phyloP scores from a whole-genome alignment of 2,329 filamentous ascomycete genomes.

The Emydomyces testavorans region DNA sequence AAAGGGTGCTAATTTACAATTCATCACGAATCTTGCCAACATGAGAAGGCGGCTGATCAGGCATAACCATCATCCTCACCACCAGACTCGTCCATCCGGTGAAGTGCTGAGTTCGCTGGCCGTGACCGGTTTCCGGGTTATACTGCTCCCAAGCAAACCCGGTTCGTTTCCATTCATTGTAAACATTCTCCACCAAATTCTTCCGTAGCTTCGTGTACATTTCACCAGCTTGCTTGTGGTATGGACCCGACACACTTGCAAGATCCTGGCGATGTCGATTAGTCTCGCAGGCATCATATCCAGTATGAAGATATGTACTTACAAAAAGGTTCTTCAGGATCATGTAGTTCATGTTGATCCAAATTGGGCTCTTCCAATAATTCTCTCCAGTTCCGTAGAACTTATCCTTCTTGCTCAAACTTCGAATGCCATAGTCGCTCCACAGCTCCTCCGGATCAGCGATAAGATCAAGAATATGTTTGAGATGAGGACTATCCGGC shows the following conservation, averaged over 20 bases:
- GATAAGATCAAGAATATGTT: conserved; percentile 64
- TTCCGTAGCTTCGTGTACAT: conserved; percentile 66
- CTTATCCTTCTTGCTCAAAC: conserved; percentile 69
- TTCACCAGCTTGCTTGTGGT: conserved; percentile 54
- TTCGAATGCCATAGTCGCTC: conserved; percentile 77
- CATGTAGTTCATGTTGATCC: conserved; percentile 95
- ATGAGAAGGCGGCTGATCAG: no score
- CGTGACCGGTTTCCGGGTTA: conserved; percentile 78
- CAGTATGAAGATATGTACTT: conserved; percentile 33
- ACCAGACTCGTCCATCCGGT: conserved; percentile 98
- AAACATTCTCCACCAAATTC: conserved; percentile 84
- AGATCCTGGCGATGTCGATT: conserved; percentile 42
- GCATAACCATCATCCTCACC: conserved; percentile 95
- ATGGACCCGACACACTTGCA: conserved; percentile 53
- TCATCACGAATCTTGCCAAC: conserved; percentile 37
- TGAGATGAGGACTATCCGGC: conserved; percentile 61
- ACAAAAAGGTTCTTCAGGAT: conserved; percentile 66
- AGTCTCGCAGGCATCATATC: conserved; percentile 13
- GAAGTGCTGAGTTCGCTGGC: conserved; percentile 96
- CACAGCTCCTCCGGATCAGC: conserved; percentile 76
- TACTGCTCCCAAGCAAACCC: conserved; percentile 99
- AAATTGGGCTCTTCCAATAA: conserved; percentile 90
- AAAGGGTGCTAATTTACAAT: conserved; percentile 27
- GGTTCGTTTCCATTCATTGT: conserved; percentile 74
- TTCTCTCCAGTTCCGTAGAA: conserved; percentile 88